phyloP scores from a whole-genome alignment of 345 rosid genomes.

The Gossypium thurberi region DNA sequence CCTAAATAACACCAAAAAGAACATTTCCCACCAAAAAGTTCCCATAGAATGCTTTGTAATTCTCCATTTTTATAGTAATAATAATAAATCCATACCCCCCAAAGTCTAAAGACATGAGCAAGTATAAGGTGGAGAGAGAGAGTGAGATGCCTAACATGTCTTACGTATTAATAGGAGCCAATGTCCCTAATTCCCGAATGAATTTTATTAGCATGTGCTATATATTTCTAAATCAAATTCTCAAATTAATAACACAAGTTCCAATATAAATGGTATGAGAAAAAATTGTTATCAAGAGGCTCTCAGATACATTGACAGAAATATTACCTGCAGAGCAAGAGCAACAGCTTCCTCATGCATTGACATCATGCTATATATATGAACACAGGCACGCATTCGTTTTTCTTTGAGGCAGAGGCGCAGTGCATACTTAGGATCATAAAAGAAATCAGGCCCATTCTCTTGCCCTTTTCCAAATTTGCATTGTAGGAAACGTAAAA shows the following conservation, averaged over 20 bases:
- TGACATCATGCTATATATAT: slow-evolving; percentile 98
- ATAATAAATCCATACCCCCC: background rate
- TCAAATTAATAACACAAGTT: background rate
- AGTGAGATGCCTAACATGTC: background rate
- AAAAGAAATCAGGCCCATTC: slow-evolving; percentile 87
- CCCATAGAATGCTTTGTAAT: background rate
- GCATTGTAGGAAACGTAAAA: slow-evolving; percentile 89
- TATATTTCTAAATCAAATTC: background rate
- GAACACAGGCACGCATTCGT: slow-evolving; percentile 95
- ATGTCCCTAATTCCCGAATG: slow-evolving; percentile 7
- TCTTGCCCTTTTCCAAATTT: slow-evolving; percentile 93
- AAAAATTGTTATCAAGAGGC: background rate
- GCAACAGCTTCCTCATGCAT: slow-evolving; percentile 99
- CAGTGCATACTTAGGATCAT: slow-evolving; percentile 95
- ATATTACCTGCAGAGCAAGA: slow-evolving; percentile 85
- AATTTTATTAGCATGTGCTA: background rate
- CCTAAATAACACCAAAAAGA: background rate
- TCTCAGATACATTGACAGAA: background rate
- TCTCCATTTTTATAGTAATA: background rate
- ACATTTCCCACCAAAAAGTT: background rate
- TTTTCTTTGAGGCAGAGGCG: slow-evolving; percentile 95
- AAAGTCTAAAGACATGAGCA: background rate
- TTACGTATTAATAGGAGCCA: background rate
- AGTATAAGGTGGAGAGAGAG: background rate
- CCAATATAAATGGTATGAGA: background rate